Conservation (phyloP, 257 asterid genomes). For the Solanum piurae region DNA sequence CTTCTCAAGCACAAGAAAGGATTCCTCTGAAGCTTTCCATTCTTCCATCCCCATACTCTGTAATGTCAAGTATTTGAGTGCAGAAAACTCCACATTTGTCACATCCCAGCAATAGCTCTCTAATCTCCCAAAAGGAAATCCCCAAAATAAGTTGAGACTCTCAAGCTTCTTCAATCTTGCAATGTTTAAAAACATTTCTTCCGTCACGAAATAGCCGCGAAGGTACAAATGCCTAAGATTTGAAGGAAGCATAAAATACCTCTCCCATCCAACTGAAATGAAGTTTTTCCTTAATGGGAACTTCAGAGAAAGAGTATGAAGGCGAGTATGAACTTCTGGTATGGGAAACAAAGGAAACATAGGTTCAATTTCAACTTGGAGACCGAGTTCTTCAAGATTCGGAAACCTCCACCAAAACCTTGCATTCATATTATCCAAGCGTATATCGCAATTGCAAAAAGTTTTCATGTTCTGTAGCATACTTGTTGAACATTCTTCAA, state of each 20-base stretch:
- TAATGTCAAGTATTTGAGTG: not conserved
- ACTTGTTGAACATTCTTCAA: not conserved
- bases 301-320: not conserved
- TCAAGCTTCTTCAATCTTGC: not conserved
- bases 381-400: not conserved
- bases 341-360: not conserved
- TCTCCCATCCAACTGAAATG: not conserved
- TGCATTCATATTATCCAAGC: not conserved
- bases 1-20: no score
- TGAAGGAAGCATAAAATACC: not conserved
- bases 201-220: not conserved
- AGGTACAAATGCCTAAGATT: not conserved
- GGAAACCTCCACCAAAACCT: not conserved
- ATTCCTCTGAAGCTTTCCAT: no score
- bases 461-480: not conserved
- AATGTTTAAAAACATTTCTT: not conserved
- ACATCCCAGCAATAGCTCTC: not conserved
- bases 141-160: not conserved
- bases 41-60: fast-evolving
- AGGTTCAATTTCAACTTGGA: fast-evolving
- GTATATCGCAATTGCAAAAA: not conserved
- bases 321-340: not conserved
- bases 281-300: fast-evolving
- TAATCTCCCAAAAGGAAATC: fast-evolving
- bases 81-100: not conserved